phyloP scores from a whole-genome alignment of 768 basidiomycete genomes.

The Leccinum aurantiacum region DNA sequence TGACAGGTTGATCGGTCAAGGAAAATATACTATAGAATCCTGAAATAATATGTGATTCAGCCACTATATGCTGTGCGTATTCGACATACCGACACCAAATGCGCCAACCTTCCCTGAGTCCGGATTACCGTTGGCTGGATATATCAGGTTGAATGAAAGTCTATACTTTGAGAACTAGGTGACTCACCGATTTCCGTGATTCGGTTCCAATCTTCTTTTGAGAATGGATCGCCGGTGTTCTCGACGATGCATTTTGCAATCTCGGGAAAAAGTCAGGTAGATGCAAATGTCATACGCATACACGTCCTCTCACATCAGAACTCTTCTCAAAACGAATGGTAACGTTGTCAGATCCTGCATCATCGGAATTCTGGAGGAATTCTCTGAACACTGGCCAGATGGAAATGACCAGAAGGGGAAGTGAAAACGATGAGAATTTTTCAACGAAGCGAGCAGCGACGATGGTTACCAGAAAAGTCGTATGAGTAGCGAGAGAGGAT shows the following conservation, averaged over 20 bases:
- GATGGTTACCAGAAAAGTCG: not conserved
- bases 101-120: slow-evolving; percentile 95
- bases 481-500: not conserved
- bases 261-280: not conserved
- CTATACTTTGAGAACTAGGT: not conserved
- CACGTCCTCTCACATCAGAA: slow-evolving; percentile 38
- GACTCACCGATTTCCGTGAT: slow-evolving; percentile 81
- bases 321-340: slow-evolving; percentile 74
- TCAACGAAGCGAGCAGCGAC: not conserved
- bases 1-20: slow-evolving; percentile 74
- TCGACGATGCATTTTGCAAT: not conserved
- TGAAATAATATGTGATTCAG: slow-evolving; percentile 16
- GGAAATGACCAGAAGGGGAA: not conserved
- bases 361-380: not conserved
- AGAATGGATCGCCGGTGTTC: slow-evolving; percentile 70
- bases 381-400: slow-evolving; percentile 59
- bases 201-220: slow-evolving; percentile 83
- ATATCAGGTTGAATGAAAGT: not conserved
- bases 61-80: not conserved
- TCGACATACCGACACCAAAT: slow-evolving; percentile 68
- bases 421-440: not conserved
- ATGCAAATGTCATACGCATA: not conserved
- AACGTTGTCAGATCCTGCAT: slow-evolving; percentile 54
- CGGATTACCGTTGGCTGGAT: slow-evolving; percentile 83
- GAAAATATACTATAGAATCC: slow-evolving; percentile 80